A percentile compares a stretch with the other conserved stretches of the same genome.
Conservation (phyloP, 805 yeast species). For the Kodamaea leandrae region DNA sequence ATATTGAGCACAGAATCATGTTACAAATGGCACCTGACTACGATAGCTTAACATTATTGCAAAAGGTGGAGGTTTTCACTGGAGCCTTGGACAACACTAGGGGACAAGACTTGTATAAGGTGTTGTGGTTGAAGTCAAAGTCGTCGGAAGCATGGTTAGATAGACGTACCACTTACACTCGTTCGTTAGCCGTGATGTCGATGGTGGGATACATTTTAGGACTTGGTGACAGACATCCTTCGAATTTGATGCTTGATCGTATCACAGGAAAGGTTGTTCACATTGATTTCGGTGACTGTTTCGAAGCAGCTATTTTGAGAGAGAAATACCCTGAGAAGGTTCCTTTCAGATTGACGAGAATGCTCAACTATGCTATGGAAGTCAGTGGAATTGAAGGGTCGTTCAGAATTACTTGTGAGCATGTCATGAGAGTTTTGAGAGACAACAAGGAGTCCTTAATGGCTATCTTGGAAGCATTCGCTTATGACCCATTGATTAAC, state of each 20-base stretch:
- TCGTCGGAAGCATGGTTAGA: slow-evolving; percentile 98
- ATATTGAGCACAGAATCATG: slow-evolving; percentile 94
- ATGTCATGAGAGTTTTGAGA: slow-evolving; percentile 92
- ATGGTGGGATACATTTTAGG: slow-evolving; percentile 98
- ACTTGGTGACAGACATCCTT: slow-evolving; percentile 96
- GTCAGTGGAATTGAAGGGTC: slow-evolving; percentile 98
- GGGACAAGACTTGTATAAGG: slow-evolving; percentile 94
- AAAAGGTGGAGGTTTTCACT: slow-evolving; percentile 94
- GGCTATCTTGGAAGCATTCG: slow-evolving; percentile 98
- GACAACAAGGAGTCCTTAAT: slow-evolving; percentile 93
- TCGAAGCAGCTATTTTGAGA: slow-evolving; percentile 94
- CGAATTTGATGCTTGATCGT: slow-evolving; percentile 92
- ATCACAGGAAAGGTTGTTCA: slow-evolving; percentile 94
- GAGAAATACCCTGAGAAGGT: slow-evolving; percentile 98
- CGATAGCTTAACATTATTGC: slow-evolving; percentile 81
- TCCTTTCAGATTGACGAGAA: slow-evolving; percentile 93
- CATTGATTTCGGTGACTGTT: slow-evolving; percentile 98
- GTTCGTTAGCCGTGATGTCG: slow-evolving; percentile 97
- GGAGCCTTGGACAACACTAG: slow-evolving; percentile 93
- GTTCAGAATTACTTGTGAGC: slow-evolving; percentile 93
- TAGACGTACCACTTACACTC: slow-evolving; percentile 91
- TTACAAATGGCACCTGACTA: slow-evolving; percentile 97
- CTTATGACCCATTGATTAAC: slow-evolving; percentile 95
- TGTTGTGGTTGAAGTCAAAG: slow-evolving; percentile 92
- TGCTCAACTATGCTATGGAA: slow-evolving; percentile 98